Base-by-base conservation (phyloP, 192 early-diverging fungal genomes). In the Coemansia sp. region DNA sequence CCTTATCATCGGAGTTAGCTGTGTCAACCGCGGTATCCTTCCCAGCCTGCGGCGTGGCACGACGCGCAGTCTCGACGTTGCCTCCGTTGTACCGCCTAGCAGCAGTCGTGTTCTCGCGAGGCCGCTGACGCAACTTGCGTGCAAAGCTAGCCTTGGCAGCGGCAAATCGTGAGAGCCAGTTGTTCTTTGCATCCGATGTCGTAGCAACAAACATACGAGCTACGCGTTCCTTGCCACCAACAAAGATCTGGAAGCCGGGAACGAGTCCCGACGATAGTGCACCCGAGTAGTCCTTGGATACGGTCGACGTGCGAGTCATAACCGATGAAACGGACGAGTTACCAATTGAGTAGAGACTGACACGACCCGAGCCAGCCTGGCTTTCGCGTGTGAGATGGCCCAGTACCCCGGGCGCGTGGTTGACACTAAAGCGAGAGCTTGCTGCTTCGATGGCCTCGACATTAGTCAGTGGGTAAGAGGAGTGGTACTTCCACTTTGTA, bases 401-500 rank as follows among this genome's bases (percentile, higher is more conserved):
- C 50, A 75, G 68, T 34, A 79, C 59, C 9, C 74, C 67, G 10
- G 83, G 72, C 56, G 81, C 38, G 21, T 83, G 76, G 26, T 45
- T 72, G 23, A 75, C 67, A 53, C 81, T 76, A 46, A 83, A 83
- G 18, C 76, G 69, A 33, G 81, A 79, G 55, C 85, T 86, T 20
- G 87, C 85, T 16, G 86, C 83, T 43, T 86, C 87, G 9, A 88
- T 77, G 2, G 86, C 84, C 55, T 89, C 88, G 11, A 87, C 76
- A 26, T 74, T 84, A 24, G 75, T 56, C 5, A 89, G 65, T 3
- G 84, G 79, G 66, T 88, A 89, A 31, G 73, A 79, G 18, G 87
- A 83, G 42, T 87, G 86, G 63, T 82, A 83, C 73, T 89, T 88
- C 88, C 88, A 89, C 73, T 88, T 88, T 39, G 86, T 88, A 74